Conservation (phyloP, 345 rosid species). For the rapeseed (Brassica napus) region DNA sequence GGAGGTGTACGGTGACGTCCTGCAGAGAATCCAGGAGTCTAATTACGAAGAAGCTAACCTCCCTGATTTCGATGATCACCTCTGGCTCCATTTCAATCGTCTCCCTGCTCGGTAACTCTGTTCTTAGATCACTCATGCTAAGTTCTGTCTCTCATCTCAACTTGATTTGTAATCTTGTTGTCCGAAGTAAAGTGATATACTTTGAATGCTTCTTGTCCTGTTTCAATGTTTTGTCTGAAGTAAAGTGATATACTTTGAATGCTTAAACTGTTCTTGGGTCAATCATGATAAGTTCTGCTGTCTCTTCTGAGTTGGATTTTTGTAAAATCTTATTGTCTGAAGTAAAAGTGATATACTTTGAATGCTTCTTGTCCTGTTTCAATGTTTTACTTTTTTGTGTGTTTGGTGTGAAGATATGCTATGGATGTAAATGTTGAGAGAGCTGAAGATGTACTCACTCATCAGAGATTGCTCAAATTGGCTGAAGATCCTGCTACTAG, state of each 20-base stretch:
- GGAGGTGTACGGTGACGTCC: conserved; percentile 80
- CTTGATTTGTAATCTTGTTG: no score
- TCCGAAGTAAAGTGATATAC: no score
- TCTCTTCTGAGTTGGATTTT: no score
- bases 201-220: no score
- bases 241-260: no score
- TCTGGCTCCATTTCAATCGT: conserved; percentile 97
- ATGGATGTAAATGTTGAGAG: conserved; percentile 97
- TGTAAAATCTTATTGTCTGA: no score
- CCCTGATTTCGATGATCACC: conserved; percentile 89
- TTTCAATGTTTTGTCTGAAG: no score
- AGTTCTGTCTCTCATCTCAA: no score
- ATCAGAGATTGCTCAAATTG: conserved; percentile 67
- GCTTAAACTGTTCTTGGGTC: not conserved
- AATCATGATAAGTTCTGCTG: not conserved
- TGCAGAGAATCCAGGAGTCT: conserved; percentile 68
- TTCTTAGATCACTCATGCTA: not conserved
- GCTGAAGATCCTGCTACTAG: conserved; percentile 80
- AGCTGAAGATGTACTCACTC: conserved; percentile 88
- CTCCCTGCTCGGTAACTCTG: conserved; percentile 82
- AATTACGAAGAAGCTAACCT: conserved; percentile 67
- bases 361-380: no score
- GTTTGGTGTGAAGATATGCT: conserved; percentile 50
- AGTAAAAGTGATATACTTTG: no score
- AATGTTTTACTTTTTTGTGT: no score